Percentiles rank a stretch among this genome's conserved stretches.
These are phyloP conservation scores for Trypanosoma mega DNA, from an alignment of 208 protist genomes.

Conservation along the genomic window DNA sequence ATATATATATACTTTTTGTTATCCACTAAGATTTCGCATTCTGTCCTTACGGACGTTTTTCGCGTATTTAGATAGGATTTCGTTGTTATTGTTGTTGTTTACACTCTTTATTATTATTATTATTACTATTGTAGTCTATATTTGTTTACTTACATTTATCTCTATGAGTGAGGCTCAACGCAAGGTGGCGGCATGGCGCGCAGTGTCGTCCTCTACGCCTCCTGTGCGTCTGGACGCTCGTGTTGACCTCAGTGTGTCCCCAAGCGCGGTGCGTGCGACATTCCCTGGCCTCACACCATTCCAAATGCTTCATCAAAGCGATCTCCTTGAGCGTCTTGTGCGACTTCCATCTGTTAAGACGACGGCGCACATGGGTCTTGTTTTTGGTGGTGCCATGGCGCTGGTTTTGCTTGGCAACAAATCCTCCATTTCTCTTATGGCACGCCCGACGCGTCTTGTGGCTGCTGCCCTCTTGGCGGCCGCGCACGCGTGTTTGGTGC, in stretches of 20 bases:
- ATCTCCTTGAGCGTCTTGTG: conserved; percentile 36
- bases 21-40: too few species aligned
- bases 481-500: conserved; percentile 32
- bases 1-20: conserved; percentile 29
- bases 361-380: conserved; percentile 35
- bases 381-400: conserved; percentile 32
- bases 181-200: conserved; percentile 45
- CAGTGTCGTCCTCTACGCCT: background rate
- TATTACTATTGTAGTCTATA: background rate
- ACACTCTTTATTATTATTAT: conserved; percentile 3
- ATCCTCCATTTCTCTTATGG: background rate
- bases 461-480: background rate
- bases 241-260: conserved; percentile 42
- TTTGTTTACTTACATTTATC: conserved; percentile 21
- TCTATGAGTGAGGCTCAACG: conserved; percentile 25
- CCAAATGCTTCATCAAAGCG: conserved; percentile 26
- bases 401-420: conserved; percentile 22
- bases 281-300: conserved; percentile 42
- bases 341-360: conserved; percentile 32
- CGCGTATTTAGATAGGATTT: too few species aligned
- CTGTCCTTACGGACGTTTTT: too few species aligned
- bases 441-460: background rate
- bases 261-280: conserved; percentile 23
- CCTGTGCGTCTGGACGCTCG: conserved; percentile 12
- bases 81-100: too few species aligned